Evolutionary conservation across 1,284 basidiomycete species (phyloP).

Genomic region (Austroboletus niveus): DNA sequence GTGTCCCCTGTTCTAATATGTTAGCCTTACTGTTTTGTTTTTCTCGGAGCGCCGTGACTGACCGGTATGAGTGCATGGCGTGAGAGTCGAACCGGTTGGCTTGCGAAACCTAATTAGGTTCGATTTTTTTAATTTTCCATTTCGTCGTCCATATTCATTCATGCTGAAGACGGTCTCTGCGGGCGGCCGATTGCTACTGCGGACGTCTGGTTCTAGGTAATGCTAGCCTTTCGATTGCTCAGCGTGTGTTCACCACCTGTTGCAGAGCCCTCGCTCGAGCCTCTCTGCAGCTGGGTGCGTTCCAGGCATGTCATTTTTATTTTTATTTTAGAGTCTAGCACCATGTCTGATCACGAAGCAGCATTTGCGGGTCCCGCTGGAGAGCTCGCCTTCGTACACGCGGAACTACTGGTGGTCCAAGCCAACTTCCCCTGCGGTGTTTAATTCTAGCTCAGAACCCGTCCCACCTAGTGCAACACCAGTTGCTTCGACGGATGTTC

Average conservation of each 20-base stretch:
- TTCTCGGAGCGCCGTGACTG: neutral
- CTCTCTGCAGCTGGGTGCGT: constrained; percentile 8
- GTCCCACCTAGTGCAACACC: neutral
- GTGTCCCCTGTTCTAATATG: constrained; percentile 47
- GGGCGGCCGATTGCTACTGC: constrained; percentile 27
- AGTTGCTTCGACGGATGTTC: neutral
- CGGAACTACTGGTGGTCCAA: constrained; percentile 36
- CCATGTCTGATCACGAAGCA: constrained; percentile 7
- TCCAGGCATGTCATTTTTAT: constrained; percentile 23
- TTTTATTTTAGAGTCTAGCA: neutral
- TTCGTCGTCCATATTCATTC: constrained; percentile 4
- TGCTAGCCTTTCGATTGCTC: neutral
- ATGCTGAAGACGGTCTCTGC: constrained; percentile 24
- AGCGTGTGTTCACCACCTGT: constrained; percentile 11
- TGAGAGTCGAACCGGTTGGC: constrained; percentile 28
- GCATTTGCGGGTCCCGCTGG: constrained; percentile 5
- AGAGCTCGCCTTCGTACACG: constrained; percentile 4
- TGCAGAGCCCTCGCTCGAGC: constrained; percentile 11
- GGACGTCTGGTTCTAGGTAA: constrained; percentile 24
- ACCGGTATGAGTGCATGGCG: constrained; percentile 28
- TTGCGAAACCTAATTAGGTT: constrained; percentile 6
- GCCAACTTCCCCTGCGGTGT: constrained; percentile 8
- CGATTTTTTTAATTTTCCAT: constrained; percentile 1
- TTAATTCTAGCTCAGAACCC: neutral
- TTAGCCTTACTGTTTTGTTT: neutral